Conservation (phyloP, 1,284 basidiomycete genomes). For the Apiotrichum sp. region DNA sequence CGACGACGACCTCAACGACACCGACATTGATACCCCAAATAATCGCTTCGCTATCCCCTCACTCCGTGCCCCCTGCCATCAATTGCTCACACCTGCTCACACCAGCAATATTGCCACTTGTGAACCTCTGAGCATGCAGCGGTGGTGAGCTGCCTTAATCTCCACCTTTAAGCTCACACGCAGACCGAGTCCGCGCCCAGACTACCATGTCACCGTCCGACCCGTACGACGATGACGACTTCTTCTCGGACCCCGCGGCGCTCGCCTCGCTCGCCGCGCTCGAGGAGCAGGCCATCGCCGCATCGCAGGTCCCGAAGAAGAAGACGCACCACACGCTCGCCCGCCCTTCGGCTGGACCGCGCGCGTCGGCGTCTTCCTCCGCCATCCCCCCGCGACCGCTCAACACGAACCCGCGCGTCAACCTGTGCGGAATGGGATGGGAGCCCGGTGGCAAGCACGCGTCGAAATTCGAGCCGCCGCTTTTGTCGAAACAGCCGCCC, state of each 20-base stretch:
- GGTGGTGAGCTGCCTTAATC: no score
- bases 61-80: no score
- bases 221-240: conserved; percentile 33
- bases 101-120: no score
- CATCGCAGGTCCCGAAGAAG: conserved; percentile 16
- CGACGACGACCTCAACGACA: no score
- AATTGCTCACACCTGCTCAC: no score
- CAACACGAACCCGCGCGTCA: conserved; percentile 34
- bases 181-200: no score
- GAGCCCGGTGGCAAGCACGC: conserved; percentile 31
- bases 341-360: conserved; percentile 13
- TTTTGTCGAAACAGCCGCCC: no score
- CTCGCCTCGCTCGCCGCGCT: conserved; percentile 25
- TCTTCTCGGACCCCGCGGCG: conserved; percentile 31
- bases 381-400: conserved; percentile 22
- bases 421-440: conserved; percentile 33
- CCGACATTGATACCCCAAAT: no score
- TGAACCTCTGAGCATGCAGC: no score
- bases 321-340: conserved; percentile 27
- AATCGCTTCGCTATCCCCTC: no score
- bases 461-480: no score
- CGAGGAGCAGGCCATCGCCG: conserved; percentile 26
- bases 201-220: conserved; percentile 20
- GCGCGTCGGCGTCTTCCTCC: background rate
- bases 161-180: no score